These are phyloP conservation scores for Phytophthora palmivora DNA, from an alignment of 352 stramenopile genomes.

Conservation along the genomic window DNA sequence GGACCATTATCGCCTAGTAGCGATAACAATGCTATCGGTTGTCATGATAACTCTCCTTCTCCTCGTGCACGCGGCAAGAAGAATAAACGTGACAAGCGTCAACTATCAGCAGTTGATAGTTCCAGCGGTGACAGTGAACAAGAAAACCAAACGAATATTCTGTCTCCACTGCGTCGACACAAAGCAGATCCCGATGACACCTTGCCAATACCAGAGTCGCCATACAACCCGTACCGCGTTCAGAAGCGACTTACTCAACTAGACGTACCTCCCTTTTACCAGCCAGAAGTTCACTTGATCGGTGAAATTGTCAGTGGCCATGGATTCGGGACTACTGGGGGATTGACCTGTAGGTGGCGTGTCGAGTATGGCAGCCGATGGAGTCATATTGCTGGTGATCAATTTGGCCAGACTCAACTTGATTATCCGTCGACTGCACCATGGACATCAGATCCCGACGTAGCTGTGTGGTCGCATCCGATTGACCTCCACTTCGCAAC, in stretches of 20 bases:
- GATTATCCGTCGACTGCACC: conserved; percentile 48
- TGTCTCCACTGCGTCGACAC: conserved; percentile 36
- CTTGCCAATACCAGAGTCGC: conserved; percentile 24
- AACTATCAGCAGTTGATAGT: conserved; percentile 12
- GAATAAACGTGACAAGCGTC: conserved; percentile 16
- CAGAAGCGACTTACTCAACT: conserved; percentile 31
- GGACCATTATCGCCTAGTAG: conserved; percentile 4
- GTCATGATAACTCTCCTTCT: conserved; percentile 4
- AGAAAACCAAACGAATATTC: conserved; percentile 34
- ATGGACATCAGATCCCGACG: conserved; percentile 33
- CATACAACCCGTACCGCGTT: conserved; percentile 16
- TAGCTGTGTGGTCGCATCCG: conserved; percentile 67
- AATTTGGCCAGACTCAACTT: conserved; percentile 69
- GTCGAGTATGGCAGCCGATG: conserved; percentile 68
- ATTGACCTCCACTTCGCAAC: conserved; percentile 75
- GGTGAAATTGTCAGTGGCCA: conserved; percentile 70
- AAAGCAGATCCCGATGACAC: conserved; percentile 32
- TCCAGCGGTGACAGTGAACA: conserved; percentile 33
- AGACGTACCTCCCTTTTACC: conserved; percentile 46
- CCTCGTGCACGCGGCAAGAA: conserved; percentile 11
- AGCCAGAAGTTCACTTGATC: conserved; percentile 77
- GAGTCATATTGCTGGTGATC: conserved; percentile 64
- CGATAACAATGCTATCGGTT: conserved; percentile 22
- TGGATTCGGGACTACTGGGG: conserved; percentile 46
- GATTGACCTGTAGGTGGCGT: conserved; percentile 73